Percentiles rank a stretch among this genome's conserved stretches.
Conservation (phyloP, 306 rosid genomes). For the Begonia fuchsioides region DNA sequence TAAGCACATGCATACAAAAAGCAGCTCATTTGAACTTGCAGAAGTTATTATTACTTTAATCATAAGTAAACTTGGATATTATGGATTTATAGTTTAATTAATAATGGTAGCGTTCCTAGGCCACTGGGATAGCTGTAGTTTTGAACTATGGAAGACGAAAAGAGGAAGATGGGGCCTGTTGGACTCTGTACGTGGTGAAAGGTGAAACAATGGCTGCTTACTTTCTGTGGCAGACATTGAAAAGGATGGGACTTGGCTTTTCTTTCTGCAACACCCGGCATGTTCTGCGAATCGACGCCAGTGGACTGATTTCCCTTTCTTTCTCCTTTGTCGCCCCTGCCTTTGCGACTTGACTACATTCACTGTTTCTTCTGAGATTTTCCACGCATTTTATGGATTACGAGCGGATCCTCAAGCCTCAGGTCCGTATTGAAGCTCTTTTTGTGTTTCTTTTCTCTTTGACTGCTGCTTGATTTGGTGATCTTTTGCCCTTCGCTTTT, state of each 20-base stretch:
- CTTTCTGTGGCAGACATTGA: not conserved
- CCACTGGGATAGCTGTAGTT: too few relatives aligned
- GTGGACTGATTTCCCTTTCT: not conserved
- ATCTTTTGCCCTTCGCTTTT: conserved; percentile 8
- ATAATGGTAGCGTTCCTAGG: too few relatives aligned
- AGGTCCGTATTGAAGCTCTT: conserved; percentile 25
- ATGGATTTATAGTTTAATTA: too few relatives aligned
- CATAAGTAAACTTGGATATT: too few relatives aligned
- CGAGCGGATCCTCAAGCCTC: conserved; percentile 90
- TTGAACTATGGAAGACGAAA: too few relatives aligned
- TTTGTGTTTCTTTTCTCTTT: not conserved
- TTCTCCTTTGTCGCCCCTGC: not conserved
- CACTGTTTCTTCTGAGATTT: not conserved
- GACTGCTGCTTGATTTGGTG: conserved; percentile 1
- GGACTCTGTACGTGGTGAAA: too few relatives aligned
- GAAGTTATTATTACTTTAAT: too few relatives aligned
- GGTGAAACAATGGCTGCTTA: not conserved
- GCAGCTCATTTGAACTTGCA: too few relatives aligned
- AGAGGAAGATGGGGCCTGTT: too few relatives aligned
- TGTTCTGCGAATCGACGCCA: conserved; percentile 1
- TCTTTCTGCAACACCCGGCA: not conserved
- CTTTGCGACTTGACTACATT: too few relatives aligned
- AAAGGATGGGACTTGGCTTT: conserved; percentile 1
- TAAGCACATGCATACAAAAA: too few relatives aligned
- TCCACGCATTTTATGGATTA: conserved; percentile 43